Evolutionary conservation across 768 basidiomycete genomes (phyloP), one percentile per base, ranked within the genome.

Genomic region (Cystobasidium ongulense): DNA sequence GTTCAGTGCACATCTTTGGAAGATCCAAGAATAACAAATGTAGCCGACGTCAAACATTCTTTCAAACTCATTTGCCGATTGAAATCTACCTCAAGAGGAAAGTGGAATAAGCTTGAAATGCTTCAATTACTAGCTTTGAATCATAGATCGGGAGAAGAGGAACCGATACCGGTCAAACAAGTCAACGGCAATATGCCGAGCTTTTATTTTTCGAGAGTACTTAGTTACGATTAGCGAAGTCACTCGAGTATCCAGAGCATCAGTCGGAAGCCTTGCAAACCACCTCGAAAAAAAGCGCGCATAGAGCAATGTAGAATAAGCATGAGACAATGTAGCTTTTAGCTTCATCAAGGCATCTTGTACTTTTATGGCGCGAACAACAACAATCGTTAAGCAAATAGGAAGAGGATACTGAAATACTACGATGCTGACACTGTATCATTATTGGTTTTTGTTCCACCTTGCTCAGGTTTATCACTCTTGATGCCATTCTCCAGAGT

Each of bases 81-180:
- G 27, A 76, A 72, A 71, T 75, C 74, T 25, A 75, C 78, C 1
- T 46, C 75, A 23, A 29, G 78, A 13, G 78, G 78, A 0, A 52
- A 35, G 63, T 78, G 75, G 77, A 79, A 79, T 75, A 79, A 79
- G 67, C 72, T 79, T 54, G 77, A 76, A 41, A 64, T 79, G 75
- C 50, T 75, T 4, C 52, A 71, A 18, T 61, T 79, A 52, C 64
- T 74, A 25, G 78, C 78, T 1, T 72, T 65, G 29, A 43, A 77
- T 33, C 54, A 68, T 4, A 31, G 23, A 2, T 77, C 78, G 21
- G 63, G 68, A 33, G 79, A 78, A 63, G 31, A 76, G 29, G 75
- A 74, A 23, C 64, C 57, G 18, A 63, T 79, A 1, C 76, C 78
- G 7, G 54, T 79, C 10, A 43, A 71, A 5, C 76, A 74, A 35